Conservation (phyloP, 75 land plant species). For the Cupressus sempervirens region DNA sequence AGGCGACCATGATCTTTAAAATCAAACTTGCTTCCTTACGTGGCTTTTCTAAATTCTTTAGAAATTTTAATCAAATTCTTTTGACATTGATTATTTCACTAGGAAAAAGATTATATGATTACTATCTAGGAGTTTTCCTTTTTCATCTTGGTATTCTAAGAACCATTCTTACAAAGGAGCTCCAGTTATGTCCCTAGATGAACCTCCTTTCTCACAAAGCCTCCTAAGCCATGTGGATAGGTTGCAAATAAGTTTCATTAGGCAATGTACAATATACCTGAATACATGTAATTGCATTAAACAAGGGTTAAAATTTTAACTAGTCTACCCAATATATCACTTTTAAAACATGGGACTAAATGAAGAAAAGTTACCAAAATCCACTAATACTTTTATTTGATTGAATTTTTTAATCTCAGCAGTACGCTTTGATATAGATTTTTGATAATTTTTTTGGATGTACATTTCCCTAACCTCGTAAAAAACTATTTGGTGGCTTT, state of each 20-base stretch:
- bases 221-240: background rate
- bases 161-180: background rate
- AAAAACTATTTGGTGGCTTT: too few relatives aligned
- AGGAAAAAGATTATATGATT: background rate
- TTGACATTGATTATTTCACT: background rate
- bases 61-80: background rate
- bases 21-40: background rate
- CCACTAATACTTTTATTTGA: background rate
- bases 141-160: background rate
- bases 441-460: too few relatives aligned
- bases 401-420: background rate
- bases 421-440: too few relatives aligned
- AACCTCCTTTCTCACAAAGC: too few relatives aligned
- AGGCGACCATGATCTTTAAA: background rate
- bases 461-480: too few relatives aligned
- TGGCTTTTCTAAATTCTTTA: background rate
- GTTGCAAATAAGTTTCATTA: background rate
- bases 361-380: background rate
- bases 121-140: background rate
- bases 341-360: background rate
- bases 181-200: too few relatives aligned
- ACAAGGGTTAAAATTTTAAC: background rate
- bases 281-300: background rate
- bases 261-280: background rate
- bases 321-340: background rate